Conservation (phyloP, 2,329 filamentous ascomycete species). For the Tolypocladium nubicola region DNA sequence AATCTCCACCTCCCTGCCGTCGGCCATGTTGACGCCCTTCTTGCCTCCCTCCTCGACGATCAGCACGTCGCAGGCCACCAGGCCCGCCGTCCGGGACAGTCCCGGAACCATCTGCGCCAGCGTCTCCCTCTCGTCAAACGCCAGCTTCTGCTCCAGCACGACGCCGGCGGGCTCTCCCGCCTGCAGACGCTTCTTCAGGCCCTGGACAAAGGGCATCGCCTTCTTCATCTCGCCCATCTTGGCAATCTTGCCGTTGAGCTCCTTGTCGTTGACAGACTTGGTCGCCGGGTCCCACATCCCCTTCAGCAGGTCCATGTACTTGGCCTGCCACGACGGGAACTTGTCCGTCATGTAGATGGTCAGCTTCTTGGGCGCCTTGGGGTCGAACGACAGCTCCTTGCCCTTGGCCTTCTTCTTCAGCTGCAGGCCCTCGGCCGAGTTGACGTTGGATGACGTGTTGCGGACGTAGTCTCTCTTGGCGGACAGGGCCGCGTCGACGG, state of each 20-base stretch:
- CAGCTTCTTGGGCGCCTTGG: constrained; percentile 84
- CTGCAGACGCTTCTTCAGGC: constrained; percentile 72
- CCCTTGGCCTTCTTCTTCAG: constrained; percentile 89
- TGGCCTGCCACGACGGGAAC: constrained; percentile 86
- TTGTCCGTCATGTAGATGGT: constrained; percentile 72
- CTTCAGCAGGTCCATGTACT: constrained; percentile 72
- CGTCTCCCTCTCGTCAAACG: constrained; percentile 73
- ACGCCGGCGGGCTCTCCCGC: constrained; percentile 53
- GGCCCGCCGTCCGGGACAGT: constrained; percentile 64
- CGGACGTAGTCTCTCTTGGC: constrained; percentile 79
- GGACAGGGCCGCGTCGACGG: constrained; percentile 55
- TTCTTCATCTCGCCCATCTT: constrained; percentile 91
- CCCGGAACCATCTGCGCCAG: constrained; percentile 69
- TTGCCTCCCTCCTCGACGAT: constrained; percentile 61
- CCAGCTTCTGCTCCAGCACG: constrained; percentile 75
- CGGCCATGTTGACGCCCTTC: constrained; percentile 45
- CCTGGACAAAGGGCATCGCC: constrained; percentile 93
- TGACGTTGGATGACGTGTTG: constrained; percentile 63
- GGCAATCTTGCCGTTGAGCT: constrained; percentile 63
- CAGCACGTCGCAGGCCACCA: constrained; percentile 62
- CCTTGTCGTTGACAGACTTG: constrained; percentile 66
- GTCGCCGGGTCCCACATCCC: constrained; percentile 54
- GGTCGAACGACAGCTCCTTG: constrained; percentile 76
- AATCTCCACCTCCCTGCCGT: constrained; percentile 44
- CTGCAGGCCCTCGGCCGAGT: constrained; percentile 68